Evolutionary conservation across 805 yeast species (phyloP).

Genomic region (Ogataea siamensis): DNA sequence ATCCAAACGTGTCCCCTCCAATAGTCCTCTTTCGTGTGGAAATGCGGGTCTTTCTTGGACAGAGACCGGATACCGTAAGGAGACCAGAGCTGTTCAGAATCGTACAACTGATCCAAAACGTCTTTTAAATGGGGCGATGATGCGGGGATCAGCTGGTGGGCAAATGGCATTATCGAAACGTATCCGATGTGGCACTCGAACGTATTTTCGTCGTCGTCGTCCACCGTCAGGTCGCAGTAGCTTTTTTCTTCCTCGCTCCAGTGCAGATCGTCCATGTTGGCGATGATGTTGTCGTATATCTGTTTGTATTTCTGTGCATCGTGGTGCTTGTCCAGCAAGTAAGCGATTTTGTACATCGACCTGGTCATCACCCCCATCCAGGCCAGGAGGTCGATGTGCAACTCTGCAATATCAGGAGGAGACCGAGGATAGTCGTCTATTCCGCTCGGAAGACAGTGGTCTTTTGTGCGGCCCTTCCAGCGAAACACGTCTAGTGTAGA

Average conservation of each 20-base stretch:
- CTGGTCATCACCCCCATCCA: constrained; percentile 95
- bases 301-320: constrained; percentile 55
- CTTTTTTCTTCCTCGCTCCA: constrained; percentile 69
- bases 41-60: constrained; percentile 61
- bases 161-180: constrained; percentile 80
- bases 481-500: constrained; percentile 67
- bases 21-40: constrained; percentile 82
- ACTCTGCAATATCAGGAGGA: constrained; percentile 81
- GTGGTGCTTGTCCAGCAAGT: constrained; percentile 51
- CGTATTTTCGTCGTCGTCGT: constrained; percentile 64
- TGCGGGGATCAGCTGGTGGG: constrained; percentile 59
- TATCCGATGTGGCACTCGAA: constrained; percentile 90
- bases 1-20: constrained; percentile 97
- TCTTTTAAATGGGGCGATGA: constrained; percentile 46
- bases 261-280: constrained; percentile 69
- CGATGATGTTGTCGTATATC: constrained; percentile 54
- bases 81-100: constrained; percentile 75
- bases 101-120: constrained; percentile 56
- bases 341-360: constrained; percentile 74
- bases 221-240: constrained; percentile 82
- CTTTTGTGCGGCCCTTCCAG: constrained; percentile 89
- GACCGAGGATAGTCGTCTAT: constrained; percentile 94
- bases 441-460: constrained; percentile 90
- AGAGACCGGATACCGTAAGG: constrained; percentile 79
- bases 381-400: constrained; percentile 82